Percentiles rank a stretch among this genome's conserved stretches.
Evolutionary conservation across 179 eudicot genomes (phyloP).

Genomic region (Beta corolliflora): DNA sequence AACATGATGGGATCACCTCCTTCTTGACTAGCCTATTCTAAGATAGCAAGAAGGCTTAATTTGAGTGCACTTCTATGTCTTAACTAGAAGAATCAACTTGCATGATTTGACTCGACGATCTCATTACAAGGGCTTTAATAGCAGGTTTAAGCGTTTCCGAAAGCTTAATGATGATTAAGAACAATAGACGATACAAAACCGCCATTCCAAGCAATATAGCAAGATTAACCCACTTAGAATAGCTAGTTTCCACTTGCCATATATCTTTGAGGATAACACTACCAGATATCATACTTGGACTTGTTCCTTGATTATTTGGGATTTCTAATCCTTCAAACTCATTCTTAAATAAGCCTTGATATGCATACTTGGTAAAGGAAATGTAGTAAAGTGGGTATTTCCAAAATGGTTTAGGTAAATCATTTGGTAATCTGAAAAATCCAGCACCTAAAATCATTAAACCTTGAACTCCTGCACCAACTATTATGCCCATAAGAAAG

Average conservation of each 20-base stretch:
- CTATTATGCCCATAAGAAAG: slow-evolving; percentile 57
- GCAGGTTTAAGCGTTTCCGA: slow-evolving; percentile 27
- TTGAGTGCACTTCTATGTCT: not conserved
- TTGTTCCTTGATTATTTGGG: slow-evolving; percentile 14
- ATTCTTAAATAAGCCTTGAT: slow-evolving; percentile 63
- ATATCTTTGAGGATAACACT: slow-evolving; percentile 30
- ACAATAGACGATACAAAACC: slow-evolving; percentile 46
- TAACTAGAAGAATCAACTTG: not conserved
- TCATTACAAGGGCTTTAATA: not conserved
- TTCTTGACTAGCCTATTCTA: too few relatives aligned
- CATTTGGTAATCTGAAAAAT: slow-evolving; percentile 51
- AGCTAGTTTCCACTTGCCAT: slow-evolving; percentile 50
- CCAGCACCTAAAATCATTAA: slow-evolving; percentile 57
- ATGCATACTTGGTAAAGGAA: slow-evolving; percentile 51
- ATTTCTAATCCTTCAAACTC: slow-evolving; percentile 51
- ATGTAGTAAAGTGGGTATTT: slow-evolving; percentile 60
- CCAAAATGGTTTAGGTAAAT: slow-evolving; percentile 55
- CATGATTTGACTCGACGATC: not conserved
- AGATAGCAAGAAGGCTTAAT: too few relatives aligned
- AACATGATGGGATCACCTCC: too few relatives aligned
- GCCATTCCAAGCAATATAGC: slow-evolving; percentile 54
- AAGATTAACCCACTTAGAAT: slow-evolving; percentile 69
- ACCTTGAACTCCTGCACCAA: slow-evolving; percentile 57
- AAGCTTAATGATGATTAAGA: slow-evolving; percentile 43
- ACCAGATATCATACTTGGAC: slow-evolving; percentile 27